Evolutionary conservation across 331 rosid genomes (phyloP).

Genomic region (Pyrus hybrid): DNA sequence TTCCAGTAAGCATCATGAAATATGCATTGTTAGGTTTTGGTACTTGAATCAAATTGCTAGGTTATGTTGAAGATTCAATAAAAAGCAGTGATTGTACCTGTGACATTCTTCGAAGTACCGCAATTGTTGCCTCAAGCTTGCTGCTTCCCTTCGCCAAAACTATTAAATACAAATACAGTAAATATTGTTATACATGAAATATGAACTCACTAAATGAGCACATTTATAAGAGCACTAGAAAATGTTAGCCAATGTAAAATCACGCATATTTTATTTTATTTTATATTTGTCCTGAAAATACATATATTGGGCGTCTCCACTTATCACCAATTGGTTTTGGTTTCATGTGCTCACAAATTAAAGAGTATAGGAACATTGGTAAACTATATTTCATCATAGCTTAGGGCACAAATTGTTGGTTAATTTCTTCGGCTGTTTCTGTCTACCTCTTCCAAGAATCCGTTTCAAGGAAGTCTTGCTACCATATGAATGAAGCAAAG

Average conservation of each 20-base stretch:
- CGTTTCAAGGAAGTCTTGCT: no score
- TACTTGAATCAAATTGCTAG: not conserved
- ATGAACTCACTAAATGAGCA: no score
- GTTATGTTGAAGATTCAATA: not conserved
- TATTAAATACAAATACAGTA: constrained; percentile 25
- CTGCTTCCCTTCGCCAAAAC: constrained; percentile 90
- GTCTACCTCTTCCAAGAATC: no score
- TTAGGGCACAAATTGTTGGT: no score
- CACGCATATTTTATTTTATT: not conserved
- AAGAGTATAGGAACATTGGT: no score
- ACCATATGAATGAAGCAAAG: no score
- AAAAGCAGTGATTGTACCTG: constrained; percentile 41
- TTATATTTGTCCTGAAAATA: no score
- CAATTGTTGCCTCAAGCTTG: constrained; percentile 68
- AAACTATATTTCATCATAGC: no score
- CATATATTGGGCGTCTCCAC: no score
- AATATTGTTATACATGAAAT: not conserved
- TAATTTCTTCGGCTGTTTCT: no score
- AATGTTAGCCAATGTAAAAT: not conserved
- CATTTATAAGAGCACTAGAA: not conserved
- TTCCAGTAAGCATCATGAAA: not conserved
- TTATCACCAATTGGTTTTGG: no score
- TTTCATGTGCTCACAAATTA: no score
- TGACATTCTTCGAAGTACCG: constrained; percentile 74
- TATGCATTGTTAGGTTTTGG: not conserved